These are phyloP conservation scores for Fusarium caatingaense DNA, from an alignment of 2,329 filamentous ascomycete species.

Conservation along the genomic window DNA sequence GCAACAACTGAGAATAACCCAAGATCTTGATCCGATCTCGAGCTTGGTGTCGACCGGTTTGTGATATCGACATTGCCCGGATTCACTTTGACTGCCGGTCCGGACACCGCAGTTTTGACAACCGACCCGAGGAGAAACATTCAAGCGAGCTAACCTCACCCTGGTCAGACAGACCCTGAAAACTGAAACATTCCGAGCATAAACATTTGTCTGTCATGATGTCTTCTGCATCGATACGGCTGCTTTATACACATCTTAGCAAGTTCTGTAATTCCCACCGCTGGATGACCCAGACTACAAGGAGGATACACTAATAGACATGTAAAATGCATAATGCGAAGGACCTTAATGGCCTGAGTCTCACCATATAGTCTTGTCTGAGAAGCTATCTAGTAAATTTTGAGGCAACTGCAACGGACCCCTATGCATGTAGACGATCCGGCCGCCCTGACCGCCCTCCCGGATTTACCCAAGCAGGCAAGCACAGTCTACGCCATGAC, in stretches of 20 bases:
- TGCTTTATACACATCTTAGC: not conserved
- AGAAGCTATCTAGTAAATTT: not conserved
- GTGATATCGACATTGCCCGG: not conserved
- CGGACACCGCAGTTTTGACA: conserved; percentile 1
- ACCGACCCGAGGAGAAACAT: conserved; percentile 7
- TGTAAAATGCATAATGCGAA: not conserved
- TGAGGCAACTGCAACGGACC: not conserved
- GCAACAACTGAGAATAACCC: conserved; percentile 12
- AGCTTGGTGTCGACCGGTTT: conserved; percentile 2
- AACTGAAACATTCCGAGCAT: not conserved
- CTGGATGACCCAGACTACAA: not conserved
- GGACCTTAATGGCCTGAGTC: not conserved
- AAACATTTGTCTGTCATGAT: not conserved
- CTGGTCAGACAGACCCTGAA: not conserved
- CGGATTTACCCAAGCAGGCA: conserved; percentile 30
- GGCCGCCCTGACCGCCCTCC: conserved; percentile 40
- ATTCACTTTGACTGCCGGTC: conserved; percentile 4
- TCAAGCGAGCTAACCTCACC: conserved; percentile 11
- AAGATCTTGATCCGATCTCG: not conserved
- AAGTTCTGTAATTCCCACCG: no score
- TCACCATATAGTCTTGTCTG: not conserved
- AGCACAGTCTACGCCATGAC: not conserved
- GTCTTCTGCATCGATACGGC: not conserved
- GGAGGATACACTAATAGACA: not conserved
- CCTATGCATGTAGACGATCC: conserved; percentile 36